phyloP scores from a whole-genome alignment of 1,284 basidiomycete species.

The Malassezia globosa region DNA sequence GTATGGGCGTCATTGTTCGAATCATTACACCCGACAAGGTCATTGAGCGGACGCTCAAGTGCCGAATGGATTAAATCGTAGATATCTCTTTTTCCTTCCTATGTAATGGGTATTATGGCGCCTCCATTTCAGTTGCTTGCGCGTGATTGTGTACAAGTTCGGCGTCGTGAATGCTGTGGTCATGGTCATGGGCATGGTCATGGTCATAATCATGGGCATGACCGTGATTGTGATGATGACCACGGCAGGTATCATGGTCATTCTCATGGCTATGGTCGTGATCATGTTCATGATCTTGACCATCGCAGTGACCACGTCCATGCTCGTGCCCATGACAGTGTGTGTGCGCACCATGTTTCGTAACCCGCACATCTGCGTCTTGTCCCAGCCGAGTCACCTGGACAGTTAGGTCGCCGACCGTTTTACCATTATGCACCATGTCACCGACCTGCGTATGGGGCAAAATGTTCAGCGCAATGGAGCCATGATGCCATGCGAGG shows the following conservation, averaged over 20 bases:
- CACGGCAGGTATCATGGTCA: not conserved
- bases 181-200: slow-evolving; percentile 16
- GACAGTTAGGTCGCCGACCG: slow-evolving; percentile 39
- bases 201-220: slow-evolving; percentile 8
- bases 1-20: slow-evolving; percentile 92
- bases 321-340: slow-evolving; percentile 18
- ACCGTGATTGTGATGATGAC: slow-evolving; percentile 4
- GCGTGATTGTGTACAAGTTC: too few relatives aligned
- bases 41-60: slow-evolving; percentile 38
- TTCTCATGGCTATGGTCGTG: slow-evolving; percentile 22
- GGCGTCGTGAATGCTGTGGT: slow-evolving; percentile 6
- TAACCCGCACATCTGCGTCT: too few relatives aligned
- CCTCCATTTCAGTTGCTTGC: slow-evolving; percentile 11
- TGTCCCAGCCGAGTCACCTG: slow-evolving; percentile 30
- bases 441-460: slow-evolving; percentile 32
- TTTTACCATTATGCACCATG: slow-evolving; percentile 27
- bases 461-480: slow-evolving; percentile 31
- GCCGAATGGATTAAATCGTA: slow-evolving; percentile 8
- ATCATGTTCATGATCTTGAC: slow-evolving; percentile 10
- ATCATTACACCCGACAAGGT: slow-evolving; percentile 55
- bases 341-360: slow-evolving; percentile 18
- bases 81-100: not conserved
- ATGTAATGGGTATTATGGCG: slow-evolving; percentile 5
- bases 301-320: slow-evolving; percentile 15
- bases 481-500: slow-evolving; percentile 36